Evolutionary conservation across 148 eudicot genomes (phyloP).

Genomic region (Persicaria tinctoria): DNA sequence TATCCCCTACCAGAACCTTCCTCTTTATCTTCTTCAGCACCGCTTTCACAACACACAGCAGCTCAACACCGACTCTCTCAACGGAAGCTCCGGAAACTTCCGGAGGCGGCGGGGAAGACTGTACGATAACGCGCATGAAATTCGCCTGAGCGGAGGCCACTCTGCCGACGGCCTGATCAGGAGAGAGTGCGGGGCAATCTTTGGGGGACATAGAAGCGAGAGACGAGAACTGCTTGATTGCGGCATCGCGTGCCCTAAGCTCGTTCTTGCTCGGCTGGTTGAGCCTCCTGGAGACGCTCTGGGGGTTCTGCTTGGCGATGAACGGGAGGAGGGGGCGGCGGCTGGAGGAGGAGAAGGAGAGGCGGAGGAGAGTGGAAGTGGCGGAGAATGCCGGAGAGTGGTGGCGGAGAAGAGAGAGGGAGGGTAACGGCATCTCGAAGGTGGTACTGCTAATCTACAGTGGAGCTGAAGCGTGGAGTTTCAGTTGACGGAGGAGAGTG

Average conservation of each 20-base stretch:
- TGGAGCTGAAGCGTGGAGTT: too few species aligned
- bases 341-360: conserved; percentile 9
- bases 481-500: too few species aligned
- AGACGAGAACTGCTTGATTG: conserved; percentile 31
- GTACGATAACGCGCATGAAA: conserved; percentile 89
- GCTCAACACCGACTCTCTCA: conserved; percentile 33
- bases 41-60: conserved; percentile 79
- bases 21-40: conserved; percentile 92
- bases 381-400: conserved; percentile 25
- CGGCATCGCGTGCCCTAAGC: conserved; percentile 37
- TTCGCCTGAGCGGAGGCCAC: conserved; percentile 83
- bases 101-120: conserved; percentile 12
- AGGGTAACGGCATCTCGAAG: conserved; percentile 26
- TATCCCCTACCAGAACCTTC: conserved; percentile 81
- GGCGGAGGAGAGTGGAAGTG: conserved; percentile 30
- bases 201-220: conserved; percentile 32
- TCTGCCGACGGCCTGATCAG: conserved; percentile 51
- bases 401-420: conserved; percentile 43
- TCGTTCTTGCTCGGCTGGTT: conserved; percentile 36
- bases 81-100: conserved; percentile 18
- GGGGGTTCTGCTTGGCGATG: conserved; percentile 33
- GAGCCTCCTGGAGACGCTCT: conserved; percentile 21
- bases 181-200: conserved; percentile 35
- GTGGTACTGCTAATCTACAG: too few species aligned
- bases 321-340: conserved; percentile 19